phyloP scores from a whole-genome alignment of 1,284 basidiomycete species.

The Rhodotorula mucilaginosa region DNA sequence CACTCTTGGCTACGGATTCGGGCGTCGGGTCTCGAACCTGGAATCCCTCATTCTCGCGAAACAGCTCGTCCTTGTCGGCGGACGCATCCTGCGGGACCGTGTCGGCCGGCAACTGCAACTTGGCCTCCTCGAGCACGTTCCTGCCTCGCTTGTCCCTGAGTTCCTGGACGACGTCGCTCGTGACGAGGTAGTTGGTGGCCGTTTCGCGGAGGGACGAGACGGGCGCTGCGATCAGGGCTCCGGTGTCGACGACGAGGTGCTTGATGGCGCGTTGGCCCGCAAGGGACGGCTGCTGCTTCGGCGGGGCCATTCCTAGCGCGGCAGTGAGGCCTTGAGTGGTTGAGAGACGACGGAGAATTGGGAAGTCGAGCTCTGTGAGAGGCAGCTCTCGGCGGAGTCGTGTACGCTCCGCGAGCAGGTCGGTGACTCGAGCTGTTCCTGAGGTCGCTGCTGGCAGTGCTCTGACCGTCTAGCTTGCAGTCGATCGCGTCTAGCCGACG shows the following conservation, averaged over 20 bases:
- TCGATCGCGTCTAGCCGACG: not conserved
- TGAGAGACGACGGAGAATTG: too few species aligned
- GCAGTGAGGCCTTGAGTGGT: not conserved
- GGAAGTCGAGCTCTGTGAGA: too few species aligned
- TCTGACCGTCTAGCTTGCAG: not conserved
- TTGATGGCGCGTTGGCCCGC: constrained; percentile 53
- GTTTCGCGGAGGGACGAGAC: constrained; percentile 79
- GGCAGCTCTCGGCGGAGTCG: too few species aligned
- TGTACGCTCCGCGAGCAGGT: too few species aligned
- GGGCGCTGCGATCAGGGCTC: constrained; percentile 64
- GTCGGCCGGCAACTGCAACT: constrained; percentile 52
- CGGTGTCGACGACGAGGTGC: constrained; percentile 84
- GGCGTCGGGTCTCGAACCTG: constrained; percentile 69
- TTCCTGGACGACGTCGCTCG: constrained; percentile 83
- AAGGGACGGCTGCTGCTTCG: not conserved
- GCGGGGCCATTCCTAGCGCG: not conserved
- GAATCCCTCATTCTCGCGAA: constrained; percentile 35
- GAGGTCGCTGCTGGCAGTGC: too few species aligned
- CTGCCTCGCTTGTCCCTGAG: constrained; percentile 80
- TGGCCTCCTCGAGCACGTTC: constrained; percentile 74
- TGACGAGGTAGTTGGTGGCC: constrained; percentile 76
- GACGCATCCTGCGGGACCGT: constrained; percentile 1
- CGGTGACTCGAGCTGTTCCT: too few species aligned
- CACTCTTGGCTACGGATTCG: constrained; percentile 72
- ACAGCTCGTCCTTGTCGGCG: constrained; percentile 12